phyloP scores from a whole-genome alignment of 306 rosid species.

The Quillaja saponaria region DNA sequence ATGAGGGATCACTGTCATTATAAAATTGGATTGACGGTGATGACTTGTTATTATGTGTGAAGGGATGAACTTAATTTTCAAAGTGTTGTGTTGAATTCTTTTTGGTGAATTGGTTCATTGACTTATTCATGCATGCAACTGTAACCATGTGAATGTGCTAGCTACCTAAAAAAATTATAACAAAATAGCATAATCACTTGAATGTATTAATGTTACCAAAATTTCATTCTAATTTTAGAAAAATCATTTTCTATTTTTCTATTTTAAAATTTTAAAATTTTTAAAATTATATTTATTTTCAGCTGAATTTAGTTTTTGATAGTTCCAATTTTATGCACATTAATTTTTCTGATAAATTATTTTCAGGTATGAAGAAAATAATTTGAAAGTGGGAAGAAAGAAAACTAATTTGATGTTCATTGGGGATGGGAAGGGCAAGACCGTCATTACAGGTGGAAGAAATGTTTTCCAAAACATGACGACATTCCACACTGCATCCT shows the following conservation, averaged over 20 bases:
- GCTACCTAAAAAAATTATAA: too few species aligned
- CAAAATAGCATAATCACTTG: too few species aligned
- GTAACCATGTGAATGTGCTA: slow-evolving; percentile 38
- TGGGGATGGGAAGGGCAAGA: slow-evolving; percentile 83
- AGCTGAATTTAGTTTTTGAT: too few species aligned
- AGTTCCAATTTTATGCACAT: too few species aligned
- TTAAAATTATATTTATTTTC: too few species aligned
- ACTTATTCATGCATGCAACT: slow-evolving; percentile 34
- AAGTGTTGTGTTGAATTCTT: not conserved
- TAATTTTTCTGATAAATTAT: too few species aligned
- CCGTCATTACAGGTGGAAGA: slow-evolving; percentile 65
- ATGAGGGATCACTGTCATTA: too few species aligned
- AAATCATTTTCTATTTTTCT: not conserved
- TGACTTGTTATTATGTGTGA: slow-evolving; percentile 17
- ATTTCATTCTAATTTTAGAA: slow-evolving; percentile 5
- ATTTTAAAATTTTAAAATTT: not conserved
- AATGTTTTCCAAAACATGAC: slow-evolving; percentile 42
- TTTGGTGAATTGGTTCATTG: slow-evolving; percentile 35
- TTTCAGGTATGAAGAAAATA: slow-evolving; percentile 74
- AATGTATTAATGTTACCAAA: too few species aligned
- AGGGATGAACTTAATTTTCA: too few species aligned
- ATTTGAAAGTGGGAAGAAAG: slow-evolving; percentile 87
- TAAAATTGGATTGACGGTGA: slow-evolving; percentile 4
- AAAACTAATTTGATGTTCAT: slow-evolving; percentile 77
- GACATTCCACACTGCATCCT: slow-evolving; percentile 92